A percentile compares a stretch with the other conserved stretches of the same genome.
These are phyloP conservation scores for Colletotrichum incanum DNA, from an alignment of 2,329 filamentous ascomycete species.

Conservation along the genomic window DNA sequence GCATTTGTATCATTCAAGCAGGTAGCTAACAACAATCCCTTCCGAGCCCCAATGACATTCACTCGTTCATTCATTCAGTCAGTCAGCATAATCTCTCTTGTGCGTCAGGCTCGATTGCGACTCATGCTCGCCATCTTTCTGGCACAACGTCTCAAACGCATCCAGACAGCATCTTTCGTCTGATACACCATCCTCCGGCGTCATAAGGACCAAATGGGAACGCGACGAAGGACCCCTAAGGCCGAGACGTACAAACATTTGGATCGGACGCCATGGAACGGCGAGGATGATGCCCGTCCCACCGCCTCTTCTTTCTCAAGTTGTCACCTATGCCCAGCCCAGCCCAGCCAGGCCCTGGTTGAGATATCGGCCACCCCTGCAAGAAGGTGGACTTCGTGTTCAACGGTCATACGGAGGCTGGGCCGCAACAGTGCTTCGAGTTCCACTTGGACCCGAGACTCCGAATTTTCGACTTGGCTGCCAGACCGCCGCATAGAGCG, in stretches of 20 bases:
- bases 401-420: conserved; percentile 41
- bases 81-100: background rate
- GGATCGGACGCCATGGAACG: conserved; percentile 3
- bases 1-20: conserved; percentile 25
- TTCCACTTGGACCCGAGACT: conserved; percentile 35
- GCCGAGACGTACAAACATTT: conserved; percentile 21
- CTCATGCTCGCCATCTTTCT: conserved; percentile 18
- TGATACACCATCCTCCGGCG: conserved; percentile 12
- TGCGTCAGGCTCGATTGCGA: conserved; percentile 11
- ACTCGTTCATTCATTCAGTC: background rate
- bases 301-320: conserved; percentile 29
- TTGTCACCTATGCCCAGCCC: conserved; percentile 9
- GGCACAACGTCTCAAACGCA: conserved; percentile 25
- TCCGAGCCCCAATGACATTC: background rate
- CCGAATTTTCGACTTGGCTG: conserved; percentile 32
- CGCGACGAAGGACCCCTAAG: conserved; percentile 23
- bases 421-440: conserved; percentile 25
- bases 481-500: conserved; percentile 24
- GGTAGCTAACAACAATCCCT: conserved; percentile 21
- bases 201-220: conserved; percentile 16
- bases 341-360: background rate
- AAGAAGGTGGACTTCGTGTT: conserved; percentile 35
- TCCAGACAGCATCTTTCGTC: conserved; percentile 24
- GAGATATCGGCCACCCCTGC: conserved; percentile 28
- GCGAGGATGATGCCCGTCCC: conserved; percentile 37